phyloP scores from a whole-genome alignment of 352 stramenopile genomes.

The Phytophthora meadii region DNA sequence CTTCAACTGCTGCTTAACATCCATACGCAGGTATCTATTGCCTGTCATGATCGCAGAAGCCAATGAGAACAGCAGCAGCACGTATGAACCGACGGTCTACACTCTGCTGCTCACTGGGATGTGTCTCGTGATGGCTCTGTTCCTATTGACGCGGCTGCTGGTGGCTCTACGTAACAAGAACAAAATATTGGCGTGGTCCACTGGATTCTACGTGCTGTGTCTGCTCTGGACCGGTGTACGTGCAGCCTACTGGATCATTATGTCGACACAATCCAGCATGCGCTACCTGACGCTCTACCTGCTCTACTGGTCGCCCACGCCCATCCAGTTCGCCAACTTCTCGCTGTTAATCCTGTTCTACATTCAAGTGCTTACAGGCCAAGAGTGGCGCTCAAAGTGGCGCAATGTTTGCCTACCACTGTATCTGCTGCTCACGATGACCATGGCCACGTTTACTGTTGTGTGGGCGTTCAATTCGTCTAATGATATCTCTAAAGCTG shows the following conservation, averaged over 20 bases:
- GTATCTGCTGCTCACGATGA: slow-evolving; percentile 83
- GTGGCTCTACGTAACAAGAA: slow-evolving; percentile 79
- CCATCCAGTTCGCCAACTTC: slow-evolving; percentile 91
- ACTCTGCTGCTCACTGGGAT: slow-evolving; percentile 81
- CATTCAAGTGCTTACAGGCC: slow-evolving; percentile 87
- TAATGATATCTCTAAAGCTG: slow-evolving; percentile 80
- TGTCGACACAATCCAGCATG: slow-evolving; percentile 76
- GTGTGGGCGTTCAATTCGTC: slow-evolving; percentile 89
- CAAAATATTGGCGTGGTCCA: slow-evolving; percentile 87
- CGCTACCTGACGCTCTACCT: slow-evolving; percentile 87
- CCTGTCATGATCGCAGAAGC: slow-evolving; percentile 16
- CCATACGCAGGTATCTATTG: neutral
- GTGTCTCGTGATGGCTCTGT: slow-evolving; percentile 78
- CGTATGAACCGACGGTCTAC: slow-evolving; percentile 71
- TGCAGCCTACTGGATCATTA: slow-evolving; percentile 85
- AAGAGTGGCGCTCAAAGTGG: slow-evolving; percentile 75
- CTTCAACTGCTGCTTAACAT: slow-evolving; percentile 4
- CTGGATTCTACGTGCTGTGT: slow-evolving; percentile 82
- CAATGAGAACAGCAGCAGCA: slow-evolving; percentile 39
- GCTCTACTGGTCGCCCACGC: slow-evolving; percentile 87
- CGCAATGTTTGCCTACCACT: slow-evolving; percentile 85
- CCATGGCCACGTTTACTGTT: slow-evolving; percentile 85
- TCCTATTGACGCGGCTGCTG: slow-evolving; percentile 73
- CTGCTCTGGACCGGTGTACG: slow-evolving; percentile 85
- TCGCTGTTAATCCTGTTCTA: slow-evolving; percentile 90